Conservation (phyloP, 1,284 basidiomycete species). For the Vanrija humicola region DNA sequence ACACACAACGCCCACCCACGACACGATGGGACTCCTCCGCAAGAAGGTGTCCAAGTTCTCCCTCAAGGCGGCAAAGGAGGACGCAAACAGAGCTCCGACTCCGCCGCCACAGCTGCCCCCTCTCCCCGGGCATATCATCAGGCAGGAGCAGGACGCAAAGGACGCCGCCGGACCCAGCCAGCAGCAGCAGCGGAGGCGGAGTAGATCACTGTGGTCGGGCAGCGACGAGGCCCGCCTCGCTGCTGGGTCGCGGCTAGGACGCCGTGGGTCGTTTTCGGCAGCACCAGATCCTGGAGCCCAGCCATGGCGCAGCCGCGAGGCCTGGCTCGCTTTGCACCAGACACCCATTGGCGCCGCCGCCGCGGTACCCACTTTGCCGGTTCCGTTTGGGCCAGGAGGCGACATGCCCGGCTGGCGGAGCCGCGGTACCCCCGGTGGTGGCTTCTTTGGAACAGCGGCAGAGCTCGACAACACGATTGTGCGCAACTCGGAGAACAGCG, state of each 20-base stretch:
- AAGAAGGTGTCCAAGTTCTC: conserved; percentile 12
- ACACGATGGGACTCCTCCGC: conserved; percentile 17
- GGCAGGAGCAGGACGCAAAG: not conserved
- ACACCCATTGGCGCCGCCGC: not conserved
- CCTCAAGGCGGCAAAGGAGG: conserved; percentile 10
- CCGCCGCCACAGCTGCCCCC: conserved; percentile 19
- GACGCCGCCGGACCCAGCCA: too few relatives aligned
- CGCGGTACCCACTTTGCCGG: too few relatives aligned
- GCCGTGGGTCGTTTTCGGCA: not conserved
- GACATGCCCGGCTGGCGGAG: conserved; percentile 14
- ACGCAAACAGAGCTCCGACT: conserved; percentile 7
- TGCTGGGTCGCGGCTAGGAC: not conserved
- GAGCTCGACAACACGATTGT: conserved; percentile 5
- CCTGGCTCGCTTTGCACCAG: conserved; percentile 30
- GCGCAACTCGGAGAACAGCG: not conserved
- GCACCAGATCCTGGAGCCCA: conserved; percentile 11
- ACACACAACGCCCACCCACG: not conserved
- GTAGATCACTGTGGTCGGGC: too few relatives aligned
- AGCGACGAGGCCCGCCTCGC: too few relatives aligned
- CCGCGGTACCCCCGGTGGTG: conserved; percentile 9
- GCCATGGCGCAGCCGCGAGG: conserved; percentile 36
- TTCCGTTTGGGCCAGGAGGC: not conserved
- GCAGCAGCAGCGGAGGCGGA: too few relatives aligned
- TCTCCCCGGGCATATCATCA: conserved; percentile 15
- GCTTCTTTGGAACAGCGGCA: conserved; percentile 11